phyloP scores from a whole-genome alignment of 768 basidiomycete genomes.

The Pulveroboletus ravenelii region DNA sequence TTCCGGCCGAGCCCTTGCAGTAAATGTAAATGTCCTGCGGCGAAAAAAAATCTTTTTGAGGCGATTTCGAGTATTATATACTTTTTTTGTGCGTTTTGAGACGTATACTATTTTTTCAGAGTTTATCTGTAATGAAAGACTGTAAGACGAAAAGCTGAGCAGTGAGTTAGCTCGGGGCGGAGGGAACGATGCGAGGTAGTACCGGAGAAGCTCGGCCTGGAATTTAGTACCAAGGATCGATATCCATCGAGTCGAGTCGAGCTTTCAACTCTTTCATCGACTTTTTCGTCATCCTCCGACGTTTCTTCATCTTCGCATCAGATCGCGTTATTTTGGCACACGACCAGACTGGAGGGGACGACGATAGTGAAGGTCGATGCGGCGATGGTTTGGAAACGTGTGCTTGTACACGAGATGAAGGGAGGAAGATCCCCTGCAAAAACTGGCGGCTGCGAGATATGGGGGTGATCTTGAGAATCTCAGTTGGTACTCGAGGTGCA shows the following conservation, averaged over 20 bases:
- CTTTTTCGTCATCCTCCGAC: constrained; percentile 5
- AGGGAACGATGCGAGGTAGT: background rate
- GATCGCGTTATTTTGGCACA: constrained; percentile 20
- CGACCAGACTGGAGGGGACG: constrained; percentile 7
- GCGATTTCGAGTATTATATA: background rate
- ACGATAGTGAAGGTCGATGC: background rate
- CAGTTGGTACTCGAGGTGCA: background rate
- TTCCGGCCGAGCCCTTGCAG: background rate
- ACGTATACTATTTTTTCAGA: background rate
- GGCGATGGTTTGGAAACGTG: background rate
- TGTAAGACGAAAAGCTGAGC: background rate
- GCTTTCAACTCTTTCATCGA: constrained; percentile 9
- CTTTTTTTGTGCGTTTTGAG: constrained; percentile 3
- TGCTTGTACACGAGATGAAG: background rate
- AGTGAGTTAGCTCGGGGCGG: background rate
- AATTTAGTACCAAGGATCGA: constrained; percentile 7
- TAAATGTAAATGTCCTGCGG: background rate
- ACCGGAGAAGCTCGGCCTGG: background rate
- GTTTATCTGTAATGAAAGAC: background rate
- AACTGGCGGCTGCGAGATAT: background rate
- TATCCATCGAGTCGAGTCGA: constrained; percentile 10
- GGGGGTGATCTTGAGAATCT: background rate
- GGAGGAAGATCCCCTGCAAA: background rate
- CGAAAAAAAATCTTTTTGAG: background rate
- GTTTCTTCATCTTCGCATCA: constrained; percentile 1